Evolutionary conservation across 176 grass and related monocot species (phyloP).

Genomic region (Typha latifolia): DNA sequence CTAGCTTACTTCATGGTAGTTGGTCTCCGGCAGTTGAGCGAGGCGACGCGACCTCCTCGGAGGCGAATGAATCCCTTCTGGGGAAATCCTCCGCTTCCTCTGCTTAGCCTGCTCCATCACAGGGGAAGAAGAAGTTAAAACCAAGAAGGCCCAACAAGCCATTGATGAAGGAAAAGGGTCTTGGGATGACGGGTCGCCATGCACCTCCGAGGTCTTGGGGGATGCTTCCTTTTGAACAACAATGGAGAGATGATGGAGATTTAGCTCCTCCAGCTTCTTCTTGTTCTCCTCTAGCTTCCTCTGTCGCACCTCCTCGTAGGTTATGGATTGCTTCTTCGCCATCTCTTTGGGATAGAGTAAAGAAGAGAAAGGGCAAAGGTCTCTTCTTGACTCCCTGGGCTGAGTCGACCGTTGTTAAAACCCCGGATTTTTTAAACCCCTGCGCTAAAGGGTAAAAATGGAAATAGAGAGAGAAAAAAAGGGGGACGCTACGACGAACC

Average conservation of each 20-base stretch:
- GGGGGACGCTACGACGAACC: too few species aligned
- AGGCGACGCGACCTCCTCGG: conserved; percentile 61
- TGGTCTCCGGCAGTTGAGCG: conserved; percentile 40
- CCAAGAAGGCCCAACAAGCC: background rate
- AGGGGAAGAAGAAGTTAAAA: background rate
- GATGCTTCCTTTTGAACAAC: conserved; percentile 27
- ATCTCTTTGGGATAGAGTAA: background rate
- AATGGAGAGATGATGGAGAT: conserved; percentile 65
- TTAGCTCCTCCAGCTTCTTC: conserved; percentile 91
- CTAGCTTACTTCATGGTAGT: conserved; percentile 43
- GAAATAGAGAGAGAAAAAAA: background rate
- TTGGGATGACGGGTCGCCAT: background rate
- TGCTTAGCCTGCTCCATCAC: conserved; percentile 42
- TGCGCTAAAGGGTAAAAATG: background rate
- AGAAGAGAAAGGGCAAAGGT: background rate
- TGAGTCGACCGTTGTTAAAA: background rate
- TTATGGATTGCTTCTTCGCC: conserved; percentile 34
- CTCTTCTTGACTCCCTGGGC: background rate
- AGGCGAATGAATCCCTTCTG: conserved; percentile 16
- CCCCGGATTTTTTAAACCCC: background rate
- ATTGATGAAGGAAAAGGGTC: background rate
- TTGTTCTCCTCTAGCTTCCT: conserved; percentile 89
- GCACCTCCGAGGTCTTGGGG: conserved; percentile 55
- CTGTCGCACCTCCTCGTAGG: conserved; percentile 74
- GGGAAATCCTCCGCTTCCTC: conserved; percentile 53